Evolutionary conservation across 768 basidiomycete species (phyloP), one percentile per base, ranked within the genome.

Genomic region (Pleurotus platypus): DNA sequence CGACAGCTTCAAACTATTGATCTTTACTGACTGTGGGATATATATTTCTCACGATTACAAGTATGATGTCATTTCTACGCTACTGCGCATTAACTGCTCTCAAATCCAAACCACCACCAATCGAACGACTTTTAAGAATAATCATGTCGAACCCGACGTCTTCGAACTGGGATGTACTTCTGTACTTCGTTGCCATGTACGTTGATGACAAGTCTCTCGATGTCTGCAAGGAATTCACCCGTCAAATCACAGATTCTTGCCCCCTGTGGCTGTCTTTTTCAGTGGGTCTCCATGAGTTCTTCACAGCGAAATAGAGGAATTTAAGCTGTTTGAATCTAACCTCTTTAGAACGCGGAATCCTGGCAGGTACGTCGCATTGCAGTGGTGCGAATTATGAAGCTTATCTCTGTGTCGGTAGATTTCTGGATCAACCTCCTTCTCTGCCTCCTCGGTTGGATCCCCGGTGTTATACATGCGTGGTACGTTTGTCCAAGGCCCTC

Each of bases 381-480:
- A 5, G 16, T 9, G 26, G 22, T 35, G 5, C 49, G 16, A n/a
- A 9, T 39, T 15, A 3, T 13, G 15, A 9, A 11, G 24, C 42
- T 35, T 9, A 18, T 22, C 30, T 3, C 24, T 24, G 38, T 27
- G 9, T 48, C 24, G 24, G 9, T 26, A 71, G 72, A 75, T 57
- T 64, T 76, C 46, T 68, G 66, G 63, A 73, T 74, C 51, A 76
- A 77, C 57, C 65, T 75, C 42, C 59, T 70, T 4, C 63, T 78
- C 3, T 69, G 67, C 58, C 65, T 79, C 30, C 65, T 81, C 6
- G 78, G 78, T 35, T 82, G 79, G 79, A 75, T 82, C 51, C 80
- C 81, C 9, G 80, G 79, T 26, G 71, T 80, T 6, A 65, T 82
- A 47, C 80, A 83, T 61, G 78, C 79, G 16, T 81, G 77, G 79